These are phyloP conservation scores for Ustilago trichophora DNA, from an alignment of 1,284 basidiomycete genomes.

Conservation along the genomic window DNA sequence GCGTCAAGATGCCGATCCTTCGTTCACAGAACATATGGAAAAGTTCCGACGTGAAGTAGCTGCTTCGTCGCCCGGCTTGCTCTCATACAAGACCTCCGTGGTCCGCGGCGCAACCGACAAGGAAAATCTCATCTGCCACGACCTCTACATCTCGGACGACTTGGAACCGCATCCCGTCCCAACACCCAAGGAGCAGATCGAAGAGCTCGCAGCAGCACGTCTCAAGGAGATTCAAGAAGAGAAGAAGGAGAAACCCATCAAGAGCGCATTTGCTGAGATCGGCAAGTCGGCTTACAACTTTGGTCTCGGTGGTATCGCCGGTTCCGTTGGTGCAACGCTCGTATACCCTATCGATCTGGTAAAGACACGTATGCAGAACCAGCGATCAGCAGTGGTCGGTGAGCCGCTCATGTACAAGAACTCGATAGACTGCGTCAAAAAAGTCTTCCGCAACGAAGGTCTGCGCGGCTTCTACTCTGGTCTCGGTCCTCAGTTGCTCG, in stretches of 20 bases:
- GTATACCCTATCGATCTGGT: constrained; percentile 94
- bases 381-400: constrained; percentile 69
- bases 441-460: constrained; percentile 94
- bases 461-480: constrained; percentile 93
- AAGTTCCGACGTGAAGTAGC: constrained; percentile 57
- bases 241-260: constrained; percentile 40
- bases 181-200: constrained; percentile 9
- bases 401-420: constrained; percentile 66
- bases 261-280: constrained; percentile 34
- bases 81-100: constrained; percentile 58
- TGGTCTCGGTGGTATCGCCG: constrained; percentile 87
- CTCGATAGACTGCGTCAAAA: constrained; percentile 82
- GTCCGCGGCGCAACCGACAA: constrained; percentile 49
- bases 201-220: constrained; percentile 20
- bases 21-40: constrained; percentile 55
- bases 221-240: constrained; percentile 34
- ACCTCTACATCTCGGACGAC: constrained; percentile 59
- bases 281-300: constrained; percentile 79
- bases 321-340: constrained; percentile 86
- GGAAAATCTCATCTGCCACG: constrained; percentile 61
- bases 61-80: constrained; percentile 58
- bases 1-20: constrained; percentile 53
- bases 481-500: constrained; percentile 91
- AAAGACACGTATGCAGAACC: constrained; percentile 92
- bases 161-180: constrained; percentile 55